Evolutionary conservation across 2,329 filamentous ascomycete species (phyloP).

Genomic region (Paramyrothecium roridum): DNA sequence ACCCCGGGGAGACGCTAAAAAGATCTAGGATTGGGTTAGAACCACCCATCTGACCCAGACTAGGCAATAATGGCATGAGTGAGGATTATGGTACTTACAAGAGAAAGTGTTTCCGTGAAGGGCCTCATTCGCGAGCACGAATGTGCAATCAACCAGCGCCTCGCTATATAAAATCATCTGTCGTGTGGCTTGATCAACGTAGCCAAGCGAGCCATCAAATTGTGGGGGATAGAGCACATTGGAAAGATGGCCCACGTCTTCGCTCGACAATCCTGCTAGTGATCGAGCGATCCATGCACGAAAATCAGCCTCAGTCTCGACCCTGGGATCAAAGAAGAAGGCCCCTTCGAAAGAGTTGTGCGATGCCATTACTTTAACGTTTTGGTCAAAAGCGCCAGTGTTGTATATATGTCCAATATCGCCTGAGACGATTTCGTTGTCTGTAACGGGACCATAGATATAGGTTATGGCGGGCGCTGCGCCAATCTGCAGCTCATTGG

Average conservation of each 20-base stretch:
- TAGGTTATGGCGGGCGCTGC: constrained; percentile 4
- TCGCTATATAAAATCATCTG: constrained; percentile 8
- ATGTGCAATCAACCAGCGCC: constrained; percentile 8
- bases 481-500: constrained; percentile 6
- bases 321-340: constrained; percentile 8
- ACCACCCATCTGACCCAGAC: constrained; percentile 2
- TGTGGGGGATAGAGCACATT: constrained; percentile 6
- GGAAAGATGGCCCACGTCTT: neutral
- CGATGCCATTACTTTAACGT: constrained; percentile 5
- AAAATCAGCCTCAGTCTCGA: constrained; percentile 7
- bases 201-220: constrained; percentile 7
- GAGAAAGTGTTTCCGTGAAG: constrained; percentile 4
- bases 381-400: constrained; percentile 6
- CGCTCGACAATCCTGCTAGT: constrained; percentile 4
- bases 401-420: neutral
- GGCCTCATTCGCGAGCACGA: constrained; percentile 4
- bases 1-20: constrained; percentile 8
- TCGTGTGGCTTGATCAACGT: constrained; percentile 4
- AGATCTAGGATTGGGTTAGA: constrained; percentile 4
- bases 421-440: constrained; percentile 1
- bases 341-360: constrained; percentile 7
- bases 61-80: neutral
- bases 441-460: constrained; percentile 4
- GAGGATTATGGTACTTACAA: constrained; percentile 5
- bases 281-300: constrained; percentile 1